phyloP scores from a whole-genome alignment of 2,329 filamentous ascomycete genomes.

The Ophidiomyces ophidiicola region DNA sequence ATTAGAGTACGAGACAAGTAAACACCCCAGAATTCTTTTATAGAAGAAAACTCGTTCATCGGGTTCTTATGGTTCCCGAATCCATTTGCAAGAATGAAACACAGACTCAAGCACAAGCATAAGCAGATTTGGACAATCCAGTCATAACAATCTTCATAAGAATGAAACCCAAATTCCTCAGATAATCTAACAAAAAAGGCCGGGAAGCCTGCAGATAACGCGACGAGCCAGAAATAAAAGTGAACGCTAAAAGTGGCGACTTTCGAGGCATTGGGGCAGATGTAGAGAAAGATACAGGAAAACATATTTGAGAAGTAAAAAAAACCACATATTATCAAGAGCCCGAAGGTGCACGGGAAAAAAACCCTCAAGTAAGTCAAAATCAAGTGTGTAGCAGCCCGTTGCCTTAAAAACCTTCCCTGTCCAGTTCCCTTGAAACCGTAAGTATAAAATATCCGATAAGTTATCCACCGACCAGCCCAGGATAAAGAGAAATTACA shows the following conservation, averaged over 20 bases:
- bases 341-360: too few species aligned
- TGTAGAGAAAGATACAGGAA: not conserved
- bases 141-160: not conserved
- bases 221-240: not conserved
- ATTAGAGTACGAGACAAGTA: too few species aligned
- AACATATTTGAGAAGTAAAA: not conserved
- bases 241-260: not conserved
- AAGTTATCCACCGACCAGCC: not conserved
- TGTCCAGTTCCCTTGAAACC: not conserved
- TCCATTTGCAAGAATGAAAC: not conserved
- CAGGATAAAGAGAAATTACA: constrained; percentile 1
- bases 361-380: too few species aligned
- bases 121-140: not conserved
- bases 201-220: not conserved
- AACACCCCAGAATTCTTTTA: not conserved
- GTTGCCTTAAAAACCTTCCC: not conserved
- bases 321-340: not conserved
- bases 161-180: not conserved
- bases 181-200: not conserved
- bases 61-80: constrained; percentile 3
- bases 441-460: not conserved
- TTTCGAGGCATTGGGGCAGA: too few species aligned
- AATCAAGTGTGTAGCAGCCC: not conserved
- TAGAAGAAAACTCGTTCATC: constrained; percentile 3
- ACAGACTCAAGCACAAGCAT: not conserved